These are phyloP conservation scores for Eimeria brunetti DNA, from an alignment of 169 alveolate genomes.

Conservation along the genomic window DNA sequence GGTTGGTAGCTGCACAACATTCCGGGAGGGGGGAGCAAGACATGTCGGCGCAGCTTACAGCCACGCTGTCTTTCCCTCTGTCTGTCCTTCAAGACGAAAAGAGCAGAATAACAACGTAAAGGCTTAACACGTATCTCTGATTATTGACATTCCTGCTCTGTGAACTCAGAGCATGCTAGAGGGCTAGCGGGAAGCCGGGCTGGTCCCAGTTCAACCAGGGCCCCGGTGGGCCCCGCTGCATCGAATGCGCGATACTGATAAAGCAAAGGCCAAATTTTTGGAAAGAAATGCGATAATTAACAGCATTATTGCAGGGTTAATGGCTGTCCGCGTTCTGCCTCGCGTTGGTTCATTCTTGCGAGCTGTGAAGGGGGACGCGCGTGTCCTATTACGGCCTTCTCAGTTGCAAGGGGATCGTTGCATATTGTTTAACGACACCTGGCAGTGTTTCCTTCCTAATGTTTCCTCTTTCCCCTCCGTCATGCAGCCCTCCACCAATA, in stretches of 20 bases:
- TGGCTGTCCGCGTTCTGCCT: constrained; percentile 24
- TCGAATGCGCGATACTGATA: constrained; percentile 16
- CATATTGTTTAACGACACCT: neutral
- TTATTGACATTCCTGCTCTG: neutral
- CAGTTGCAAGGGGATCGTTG: constrained; percentile 7
- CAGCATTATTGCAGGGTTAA: neutral
- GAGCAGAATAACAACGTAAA: neutral
- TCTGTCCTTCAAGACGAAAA: neutral
- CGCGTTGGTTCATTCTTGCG: constrained; percentile 20
- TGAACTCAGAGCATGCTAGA: neutral
- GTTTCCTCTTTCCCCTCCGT: constrained; percentile 76
- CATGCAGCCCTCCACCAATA: constrained; percentile 76
- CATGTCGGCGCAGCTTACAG: constrained; percentile 45
- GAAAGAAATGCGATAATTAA: neutral
- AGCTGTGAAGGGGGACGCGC: constrained; percentile 38
- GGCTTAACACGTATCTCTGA: no score
- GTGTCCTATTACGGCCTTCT: constrained; percentile 3
- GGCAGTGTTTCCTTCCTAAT: constrained; percentile 36
- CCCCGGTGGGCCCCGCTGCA: constrained; percentile 65
- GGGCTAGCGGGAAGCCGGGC: neutral
- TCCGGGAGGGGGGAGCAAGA: constrained; percentile 29
- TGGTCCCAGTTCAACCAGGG: constrained; percentile 54
- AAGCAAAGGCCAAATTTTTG: neutral
- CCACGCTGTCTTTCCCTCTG: neutral
- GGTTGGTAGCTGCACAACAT: neutral